Evolutionary conservation across 2,329 filamentous ascomycete genomes (phyloP).

Genomic region (Penicillium sp.): DNA sequence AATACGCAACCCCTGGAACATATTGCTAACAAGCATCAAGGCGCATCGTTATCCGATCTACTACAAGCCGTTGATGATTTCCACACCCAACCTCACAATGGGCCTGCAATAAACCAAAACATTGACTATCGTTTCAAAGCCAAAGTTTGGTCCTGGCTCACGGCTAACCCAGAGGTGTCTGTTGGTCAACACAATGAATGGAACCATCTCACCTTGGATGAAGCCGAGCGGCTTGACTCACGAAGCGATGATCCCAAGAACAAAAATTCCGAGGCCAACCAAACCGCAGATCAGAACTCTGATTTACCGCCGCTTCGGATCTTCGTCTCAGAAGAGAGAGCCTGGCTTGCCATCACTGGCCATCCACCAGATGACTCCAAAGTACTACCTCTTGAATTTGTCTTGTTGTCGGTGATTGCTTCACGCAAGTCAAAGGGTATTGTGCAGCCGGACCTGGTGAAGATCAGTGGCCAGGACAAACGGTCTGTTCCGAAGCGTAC

Average conservation of each 20-base stretch:
- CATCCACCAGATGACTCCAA: constrained; percentile 57
- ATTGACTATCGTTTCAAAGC: constrained; percentile 53
- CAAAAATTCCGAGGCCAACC: background rate
- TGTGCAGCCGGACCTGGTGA: constrained; percentile 55
- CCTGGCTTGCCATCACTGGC: constrained; percentile 60
- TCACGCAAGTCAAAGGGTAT: constrained; percentile 54
- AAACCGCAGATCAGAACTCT: background rate
- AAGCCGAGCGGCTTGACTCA: constrained; percentile 33
- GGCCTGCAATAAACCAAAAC: constrained; percentile 9
- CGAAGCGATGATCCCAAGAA: background rate
- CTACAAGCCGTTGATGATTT: constrained; percentile 36
- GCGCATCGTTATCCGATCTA: constrained; percentile 37
- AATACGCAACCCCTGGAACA: background rate
- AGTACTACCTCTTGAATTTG: constrained; percentile 55
- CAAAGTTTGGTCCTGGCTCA: constrained; percentile 58
- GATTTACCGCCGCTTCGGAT: constrained; percentile 34
- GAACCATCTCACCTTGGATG: constrained; percentile 41
- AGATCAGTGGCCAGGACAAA: constrained; percentile 61
- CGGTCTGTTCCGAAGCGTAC: constrained; percentile 62
- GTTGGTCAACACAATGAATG: constrained; percentile 45
- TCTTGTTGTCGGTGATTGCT: constrained; percentile 58
- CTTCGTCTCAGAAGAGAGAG: constrained; percentile 54
- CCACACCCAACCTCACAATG: constrained; percentile 30
- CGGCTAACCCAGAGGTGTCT: constrained; percentile 54
- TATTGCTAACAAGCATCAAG: constrained; percentile 27